phyloP scores from a whole-genome alignment of 1,284 basidiomycete genomes.

The Papiliotrema fonsecae region DNA sequence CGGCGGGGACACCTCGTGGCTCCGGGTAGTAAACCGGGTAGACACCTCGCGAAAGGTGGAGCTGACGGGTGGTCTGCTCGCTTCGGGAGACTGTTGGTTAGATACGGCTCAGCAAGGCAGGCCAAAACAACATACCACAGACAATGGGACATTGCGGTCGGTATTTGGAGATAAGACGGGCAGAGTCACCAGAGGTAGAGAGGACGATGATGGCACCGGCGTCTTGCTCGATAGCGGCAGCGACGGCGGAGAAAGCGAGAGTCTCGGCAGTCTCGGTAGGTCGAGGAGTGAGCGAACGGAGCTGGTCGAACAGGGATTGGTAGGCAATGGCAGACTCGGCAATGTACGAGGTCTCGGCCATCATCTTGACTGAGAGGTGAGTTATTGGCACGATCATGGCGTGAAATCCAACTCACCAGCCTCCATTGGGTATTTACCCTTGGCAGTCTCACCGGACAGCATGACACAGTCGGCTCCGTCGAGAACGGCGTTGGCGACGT shows the following conservation, averaged over 20 bases:
- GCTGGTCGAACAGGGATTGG: conserved; percentile 83
- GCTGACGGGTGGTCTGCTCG: conserved; percentile 90
- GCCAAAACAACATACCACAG: conserved; percentile 58
- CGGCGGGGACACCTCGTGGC: conserved; percentile 74
- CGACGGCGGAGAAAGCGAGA: conserved; percentile 86
- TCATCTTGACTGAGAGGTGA: conserved; percentile 76
- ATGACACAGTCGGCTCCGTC: conserved; percentile 98
- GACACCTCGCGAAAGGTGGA: conserved; percentile 93
- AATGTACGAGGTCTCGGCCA: conserved; percentile 95
- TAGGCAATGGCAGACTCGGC: conserved; percentile 92
- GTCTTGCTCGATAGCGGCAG: conserved; percentile 88
- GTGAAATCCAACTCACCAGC: conserved; percentile 59
- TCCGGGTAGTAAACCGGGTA: conserved; percentile 95
- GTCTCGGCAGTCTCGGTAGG: conserved; percentile 92
- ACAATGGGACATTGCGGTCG: conserved; percentile 91
- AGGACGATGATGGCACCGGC: conserved; percentile 93
- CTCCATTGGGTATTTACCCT: conserved; percentile 88
- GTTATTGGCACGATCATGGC: conserved; percentile 5
- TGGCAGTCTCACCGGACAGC: conserved; percentile 96
- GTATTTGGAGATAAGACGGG: conserved; percentile 95
- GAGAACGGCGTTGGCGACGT: conserved; percentile 95
- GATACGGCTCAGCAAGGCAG: neutral
- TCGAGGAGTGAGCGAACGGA: conserved; percentile 69
- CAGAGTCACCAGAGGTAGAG: conserved; percentile 94
- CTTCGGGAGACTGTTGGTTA: conserved; percentile 97